Base-by-base conservation (phyloP, 768 basidiomycete species). In the Lentinula aciculospora region DNA sequence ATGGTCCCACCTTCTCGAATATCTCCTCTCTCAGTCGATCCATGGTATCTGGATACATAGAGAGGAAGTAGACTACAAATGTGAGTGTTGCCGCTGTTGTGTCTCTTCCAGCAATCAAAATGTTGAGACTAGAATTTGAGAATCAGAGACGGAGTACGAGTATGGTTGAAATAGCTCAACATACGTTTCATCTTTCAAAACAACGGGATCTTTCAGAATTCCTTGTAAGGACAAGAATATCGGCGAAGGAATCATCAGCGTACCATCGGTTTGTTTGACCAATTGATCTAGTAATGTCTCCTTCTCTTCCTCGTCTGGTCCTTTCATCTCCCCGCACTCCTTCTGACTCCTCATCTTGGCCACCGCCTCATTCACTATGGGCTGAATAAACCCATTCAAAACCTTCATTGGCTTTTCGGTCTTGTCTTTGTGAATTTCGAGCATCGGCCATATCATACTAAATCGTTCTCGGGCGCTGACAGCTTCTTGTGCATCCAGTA, bases 201-300 rank as follows among this genome's bases (percentile, higher is more conserved):
- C 69, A 21, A 72, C 68, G n/a, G 73, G 74, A 62, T 80, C 77
- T 73, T 47, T 2, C n/a, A 44, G 13, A 27, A 25, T 19, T 49
- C 28, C 28, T 46, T 23, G 28, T 32, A 21, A 19, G 17, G 25
- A n/a, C 17, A 15, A 5, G 36, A 31, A n/a, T 19, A 8, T 12
- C 4, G 31, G 15, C 15, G 46, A 2, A 36, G 19, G 31, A 19
- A 37, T 34, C 25, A 17, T 10, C 34, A 19, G 37, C 56, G 4
- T 60, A 76, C 68, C 65, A 68, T 78, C 77, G 17, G 84, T 82
- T 44, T 76, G 64, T 25, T 73, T 71, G 31, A 84, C 78, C 45
- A 86, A 67, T 67, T 84, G 78, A 61, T 84, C 83, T 29, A 86
- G 69, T 39, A 85, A 68, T 0, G 81, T 82, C 42, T 72, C 76